Evolutionary conservation across 2,329 filamentous ascomycete species (phyloP), one percentile per base, ranked within the genome.

Genomic region (Hypoxylon sp.): DNA sequence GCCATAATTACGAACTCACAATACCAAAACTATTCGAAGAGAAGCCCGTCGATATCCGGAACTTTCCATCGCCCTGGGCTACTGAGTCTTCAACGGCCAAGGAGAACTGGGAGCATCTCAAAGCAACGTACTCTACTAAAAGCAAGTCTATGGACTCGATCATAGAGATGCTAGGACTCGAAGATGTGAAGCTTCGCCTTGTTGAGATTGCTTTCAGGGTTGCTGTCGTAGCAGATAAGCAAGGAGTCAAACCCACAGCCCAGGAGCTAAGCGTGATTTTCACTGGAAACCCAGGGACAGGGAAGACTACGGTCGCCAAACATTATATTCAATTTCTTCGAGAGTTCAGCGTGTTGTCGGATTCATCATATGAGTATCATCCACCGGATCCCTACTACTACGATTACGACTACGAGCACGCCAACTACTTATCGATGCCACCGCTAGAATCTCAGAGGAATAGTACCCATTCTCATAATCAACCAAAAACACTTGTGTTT

Each of bases 141-240:
- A 29, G 39, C n/a, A 2, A 47, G 10, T 10, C 24, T 15, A 29
- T 56, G n/a, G 39, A 56, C 4, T 13, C 53, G 2, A 15, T 56
- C 31, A 56, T 63, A 44, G 44, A 51, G 6, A 50, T 63, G 24
- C 7, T 31, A 3, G 57, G 57, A 1, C 19, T 60, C 37, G 57
- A 52, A 35, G 47, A 52, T 1, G 57, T 44, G 4, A 60, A 60
- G 19, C 13, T 24, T 24, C 24, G 48, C 15, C 19, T 60, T 10
- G 47, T 60, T 2, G 27, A 52, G 21, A 46, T 60, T 19, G 57
- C 47, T 24, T 60, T 44, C 48, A 60, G 24, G 13, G 10, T 60
- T 21, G 19, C 24, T 1, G 2, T 51, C 17, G 29, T 35, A 10
- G 15, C 2, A 10, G 15, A 6, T 2, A 44, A 15, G 1, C 8